phyloP scores from a whole-genome alignment of 768 basidiomycete species.

The Boletales sp. region DNA sequence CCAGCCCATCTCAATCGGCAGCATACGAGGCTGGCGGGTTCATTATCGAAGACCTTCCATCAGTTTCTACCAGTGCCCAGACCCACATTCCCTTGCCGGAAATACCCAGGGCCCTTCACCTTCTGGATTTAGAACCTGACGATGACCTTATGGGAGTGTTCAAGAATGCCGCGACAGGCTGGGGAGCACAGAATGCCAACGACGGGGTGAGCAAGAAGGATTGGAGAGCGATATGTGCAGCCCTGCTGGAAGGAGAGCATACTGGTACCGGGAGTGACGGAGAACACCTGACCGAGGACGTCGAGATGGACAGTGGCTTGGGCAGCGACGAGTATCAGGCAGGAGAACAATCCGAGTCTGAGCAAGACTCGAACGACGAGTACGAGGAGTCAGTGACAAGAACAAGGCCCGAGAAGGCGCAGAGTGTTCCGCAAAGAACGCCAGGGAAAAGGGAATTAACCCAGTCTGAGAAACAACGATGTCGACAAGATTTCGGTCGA shows the following conservation, averaged over 20 bases:
- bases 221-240: conserved; percentile 79
- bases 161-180: conserved; percentile 71
- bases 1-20: conserved; percentile 5
- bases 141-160: conserved; percentile 74
- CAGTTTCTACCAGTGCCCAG: conserved; percentile 1
- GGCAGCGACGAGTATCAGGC: conserved; percentile 28
- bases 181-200: conserved; percentile 41
- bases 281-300: conserved; percentile 13
- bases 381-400: conserved; percentile 19
- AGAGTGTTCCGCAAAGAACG: not conserved
- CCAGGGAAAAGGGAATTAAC: conserved; percentile 35
- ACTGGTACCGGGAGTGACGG: conserved; percentile 19
- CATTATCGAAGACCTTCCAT: conserved; percentile 22
- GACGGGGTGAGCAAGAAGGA: conserved; percentile 58
- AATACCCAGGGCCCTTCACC: conserved; percentile 59
- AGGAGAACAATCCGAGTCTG: conserved; percentile 24
- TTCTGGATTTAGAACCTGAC: conserved; percentile 64
- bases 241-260: conserved; percentile 51
- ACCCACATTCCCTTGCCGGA: conserved; percentile 48
- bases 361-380: conserved; percentile 29
- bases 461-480: conserved; percentile 49
- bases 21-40: conserved; percentile 30
- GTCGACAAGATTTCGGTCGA: conserved; percentile 59
- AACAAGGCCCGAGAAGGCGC: conserved; percentile 5
- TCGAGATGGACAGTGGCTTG: conserved; percentile 27